Conservation (phyloP, 177 flowering plant genomes). For the Vitis hybrid region DNA sequence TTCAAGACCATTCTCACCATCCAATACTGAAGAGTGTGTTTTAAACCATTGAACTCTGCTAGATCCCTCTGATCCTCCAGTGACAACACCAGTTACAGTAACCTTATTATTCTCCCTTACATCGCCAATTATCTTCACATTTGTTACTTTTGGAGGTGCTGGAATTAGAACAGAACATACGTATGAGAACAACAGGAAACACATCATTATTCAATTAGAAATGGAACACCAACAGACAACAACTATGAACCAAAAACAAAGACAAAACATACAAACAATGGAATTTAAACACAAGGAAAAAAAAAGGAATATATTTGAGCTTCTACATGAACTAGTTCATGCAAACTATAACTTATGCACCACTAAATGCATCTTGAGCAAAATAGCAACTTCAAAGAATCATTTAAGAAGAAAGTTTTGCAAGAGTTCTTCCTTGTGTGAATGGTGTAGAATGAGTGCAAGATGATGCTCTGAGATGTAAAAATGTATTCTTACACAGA, state of each 20-base stretch:
- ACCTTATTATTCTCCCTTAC: constrained; percentile 83
- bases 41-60: constrained; percentile 99
- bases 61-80: constrained; percentile 94
- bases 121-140: constrained; percentile 84
- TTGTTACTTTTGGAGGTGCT: constrained; percentile 91
- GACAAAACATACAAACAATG: too few relatives aligned
- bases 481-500: too few relatives aligned
- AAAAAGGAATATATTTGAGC: too few relatives aligned
- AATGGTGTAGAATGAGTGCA: too few relatives aligned
- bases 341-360: too few relatives aligned
- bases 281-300: too few relatives aligned
- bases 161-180: constrained; percentile 12
- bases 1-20: constrained; percentile 69
- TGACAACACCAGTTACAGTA: constrained; percentile 77
- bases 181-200: constrained; percentile 1
- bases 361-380: too few relatives aligned
- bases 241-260: neutral
- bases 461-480: too few relatives aligned
- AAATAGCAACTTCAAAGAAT: too few relatives aligned
- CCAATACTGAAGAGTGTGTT: constrained; percentile 54
- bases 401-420: too few relatives aligned
- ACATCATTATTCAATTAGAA: neutral
- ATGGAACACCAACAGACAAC: neutral
- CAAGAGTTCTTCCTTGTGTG: too few relatives aligned
- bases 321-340: too few relatives aligned